Evolutionary conservation across 208 protist species (phyloP), one percentile per base, ranked within the genome.

Genomic region (Tetramitus jugosus): DNA sequence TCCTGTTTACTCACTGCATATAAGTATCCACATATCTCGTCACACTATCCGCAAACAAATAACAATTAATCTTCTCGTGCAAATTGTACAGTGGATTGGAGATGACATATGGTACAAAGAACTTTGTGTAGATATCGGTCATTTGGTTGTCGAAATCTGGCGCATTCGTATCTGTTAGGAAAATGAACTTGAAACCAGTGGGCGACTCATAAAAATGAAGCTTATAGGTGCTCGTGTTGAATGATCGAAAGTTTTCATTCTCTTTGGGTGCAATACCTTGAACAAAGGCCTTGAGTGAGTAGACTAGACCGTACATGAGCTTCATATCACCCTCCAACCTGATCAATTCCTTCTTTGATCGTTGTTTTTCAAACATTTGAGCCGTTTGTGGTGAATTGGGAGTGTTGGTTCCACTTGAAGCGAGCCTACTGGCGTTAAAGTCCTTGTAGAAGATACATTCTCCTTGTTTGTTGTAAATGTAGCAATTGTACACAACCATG

Each of bases 181-280:
- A 8, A 6, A 74, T 74, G 29, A 74, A 74, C 53, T 74, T 74
- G 3, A 53, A 1, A 17, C 42, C 42, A 26, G 67, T 74, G 3
- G 67, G 67, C 13, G 67, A 74, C 33, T 53, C 39, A 53, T 46
- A 74, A 53, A 53, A 74, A 23, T 74, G 67, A 26, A 74, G 26
- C n/a, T 74, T 74, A n/a, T 74, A 74, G 33, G 35, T 74, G 6
- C 53, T 53, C 0, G 67, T 74, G 33, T 74, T 74, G 37, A 74
- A 53, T 40, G 31, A 43, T 39, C 53, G 39, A 53, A 74, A 74
- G 13, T 17, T 10, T 31, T 17, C 8, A 23, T 35, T 52, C 42
- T 20, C n/a, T 74, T 74, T 74, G 26, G 67, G 42, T 23, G 67
- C 39, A 39, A 74, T 74, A 37, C 67, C 67, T 39, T 29, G 29